phyloP scores from a whole-genome alignment of 2,329 filamentous ascomycete species.

The Cytospora leucostoma region DNA sequence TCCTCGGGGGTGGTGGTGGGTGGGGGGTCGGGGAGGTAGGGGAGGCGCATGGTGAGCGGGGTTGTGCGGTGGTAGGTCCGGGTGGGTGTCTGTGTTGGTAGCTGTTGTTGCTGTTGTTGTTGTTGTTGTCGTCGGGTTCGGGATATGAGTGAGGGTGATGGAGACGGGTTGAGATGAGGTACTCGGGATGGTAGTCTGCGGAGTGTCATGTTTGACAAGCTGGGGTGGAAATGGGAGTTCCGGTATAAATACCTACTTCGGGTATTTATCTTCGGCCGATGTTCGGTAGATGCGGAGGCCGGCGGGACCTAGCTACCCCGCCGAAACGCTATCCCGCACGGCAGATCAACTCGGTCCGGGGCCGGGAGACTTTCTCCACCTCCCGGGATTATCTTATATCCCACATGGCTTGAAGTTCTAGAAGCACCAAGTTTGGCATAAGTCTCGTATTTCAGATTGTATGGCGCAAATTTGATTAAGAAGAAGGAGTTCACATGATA shows the following conservation, averaged over 20 bases:
- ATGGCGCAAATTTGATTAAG: too few species aligned
- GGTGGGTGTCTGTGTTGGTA: not conserved
- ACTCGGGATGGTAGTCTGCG: not conserved
- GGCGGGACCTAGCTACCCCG: slow-evolving; percentile 12
- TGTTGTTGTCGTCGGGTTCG: not conserved
- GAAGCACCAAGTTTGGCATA: too few species aligned
- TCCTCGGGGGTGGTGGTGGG: slow-evolving; percentile 48
- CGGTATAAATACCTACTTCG: slow-evolving; percentile 4
- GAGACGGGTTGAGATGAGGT: not conserved
- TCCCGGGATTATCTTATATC: too few species aligned
- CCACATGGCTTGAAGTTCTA: too few species aligned
- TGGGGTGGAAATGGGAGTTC: not conserved
- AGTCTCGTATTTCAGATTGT: too few species aligned
- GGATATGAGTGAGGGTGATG: not conserved
- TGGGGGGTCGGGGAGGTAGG: slow-evolving; percentile 61
- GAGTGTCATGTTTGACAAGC: not conserved
- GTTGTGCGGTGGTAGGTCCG: slow-evolving; percentile 19
- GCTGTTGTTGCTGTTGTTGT: not conserved
- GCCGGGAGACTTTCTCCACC: slow-evolving; percentile 6
- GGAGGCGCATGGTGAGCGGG: slow-evolving; percentile 60
- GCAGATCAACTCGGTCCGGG: slow-evolving; percentile 17
- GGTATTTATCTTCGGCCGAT: slow-evolving; percentile 4
- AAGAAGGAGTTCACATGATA: too few species aligned
- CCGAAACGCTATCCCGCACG: slow-evolving; percentile 19
- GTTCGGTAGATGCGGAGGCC: not conserved